Base-by-base conservation (phyloP, 139 green algal species). In the Chloropicon primus region DNA sequence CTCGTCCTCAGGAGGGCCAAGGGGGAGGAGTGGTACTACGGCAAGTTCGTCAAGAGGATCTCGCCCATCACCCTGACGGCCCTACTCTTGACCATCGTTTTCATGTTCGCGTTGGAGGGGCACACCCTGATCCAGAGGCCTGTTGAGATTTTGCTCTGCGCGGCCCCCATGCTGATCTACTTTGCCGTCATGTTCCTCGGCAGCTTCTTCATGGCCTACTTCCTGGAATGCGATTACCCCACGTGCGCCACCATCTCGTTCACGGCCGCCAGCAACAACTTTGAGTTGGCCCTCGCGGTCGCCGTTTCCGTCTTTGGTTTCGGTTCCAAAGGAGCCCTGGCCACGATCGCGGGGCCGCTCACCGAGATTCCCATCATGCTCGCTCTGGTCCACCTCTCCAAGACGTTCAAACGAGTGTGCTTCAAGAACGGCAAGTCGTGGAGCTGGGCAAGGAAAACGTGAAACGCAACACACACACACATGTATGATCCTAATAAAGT, bases 51-150 rank as follows among this genome's bases (percentile, higher is more conserved):
- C 79, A 79, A 81, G n/a, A 81, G 54, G 26, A 84, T 89, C 26
- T 80, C 81, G 2, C 85, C 85, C 2, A 26, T 80, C 24, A 81
- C 83, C 0, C 81, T 87, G 53, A 21, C 86, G 0, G 75, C 74
- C 2, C 83, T 89, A 25, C 77, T 89, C 24, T 89, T 85, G 74
- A 89, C 85, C n/a, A 84, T 89, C 76, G 75, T 89, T 17, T 80
- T 87, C 21, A 80, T 89, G 74, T 89, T 89, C 79, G 71, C 80
- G 1, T 54, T 80, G 22, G 82, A 87, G 54, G 82, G 75, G 25
- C 23, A 83, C 22, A 26, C 82, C 21, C 83, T 89, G 22, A 29
- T 87, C 0, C 24, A 73, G 24, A 72, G 86, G 54, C 77, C 85
- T n/a, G 81, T 80, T 2, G 53, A 82, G 21, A 80, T 89, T 2